Evolutionary conservation across 2,329 filamentous ascomycete species (phyloP).

Genomic region (Talaromyces sp.): DNA sequence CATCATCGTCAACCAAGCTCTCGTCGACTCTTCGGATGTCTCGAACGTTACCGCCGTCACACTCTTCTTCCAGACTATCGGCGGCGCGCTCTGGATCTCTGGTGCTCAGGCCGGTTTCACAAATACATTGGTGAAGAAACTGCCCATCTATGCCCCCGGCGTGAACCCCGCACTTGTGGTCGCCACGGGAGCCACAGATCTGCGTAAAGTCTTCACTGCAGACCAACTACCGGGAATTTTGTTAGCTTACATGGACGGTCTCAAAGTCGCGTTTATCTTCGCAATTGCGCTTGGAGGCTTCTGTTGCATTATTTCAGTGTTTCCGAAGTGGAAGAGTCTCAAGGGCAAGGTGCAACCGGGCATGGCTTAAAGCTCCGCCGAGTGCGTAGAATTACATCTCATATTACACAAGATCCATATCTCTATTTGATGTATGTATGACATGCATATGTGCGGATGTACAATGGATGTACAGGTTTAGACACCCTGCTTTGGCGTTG

Average conservation of each 20-base stretch:
- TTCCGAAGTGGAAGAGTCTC: slow-evolving; percentile 19
- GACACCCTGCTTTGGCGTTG: background rate
- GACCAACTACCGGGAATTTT: slow-evolving; percentile 28
- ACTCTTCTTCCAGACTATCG: slow-evolving; percentile 30
- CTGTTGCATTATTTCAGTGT: slow-evolving; percentile 16
- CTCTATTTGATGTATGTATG: background rate
- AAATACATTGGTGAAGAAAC: slow-evolving; percentile 29
- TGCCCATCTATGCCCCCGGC: slow-evolving; percentile 24
- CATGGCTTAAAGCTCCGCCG: background rate
- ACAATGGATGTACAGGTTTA: background rate
- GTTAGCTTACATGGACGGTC: slow-evolving; percentile 32
- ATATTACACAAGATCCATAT: background rate
- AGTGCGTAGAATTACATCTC: background rate
- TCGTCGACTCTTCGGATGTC: slow-evolving; percentile 23
- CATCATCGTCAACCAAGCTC: slow-evolving; percentile 24
- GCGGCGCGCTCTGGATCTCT: slow-evolving; percentile 32
- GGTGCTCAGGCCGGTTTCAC: slow-evolving; percentile 33
- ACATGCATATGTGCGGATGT: background rate
- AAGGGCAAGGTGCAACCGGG: slow-evolving; percentile 19
- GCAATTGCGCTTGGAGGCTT: slow-evolving; percentile 17
- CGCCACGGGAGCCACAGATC: slow-evolving; percentile 31
- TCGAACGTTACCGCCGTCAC: slow-evolving; percentile 25
- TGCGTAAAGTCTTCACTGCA: slow-evolving; percentile 27
- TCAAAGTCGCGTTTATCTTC: slow-evolving; percentile 24
- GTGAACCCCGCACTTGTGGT: slow-evolving; percentile 27